Conservation (phyloP, 805 yeast species). For the Schwanniomyces occidentalis region DNA sequence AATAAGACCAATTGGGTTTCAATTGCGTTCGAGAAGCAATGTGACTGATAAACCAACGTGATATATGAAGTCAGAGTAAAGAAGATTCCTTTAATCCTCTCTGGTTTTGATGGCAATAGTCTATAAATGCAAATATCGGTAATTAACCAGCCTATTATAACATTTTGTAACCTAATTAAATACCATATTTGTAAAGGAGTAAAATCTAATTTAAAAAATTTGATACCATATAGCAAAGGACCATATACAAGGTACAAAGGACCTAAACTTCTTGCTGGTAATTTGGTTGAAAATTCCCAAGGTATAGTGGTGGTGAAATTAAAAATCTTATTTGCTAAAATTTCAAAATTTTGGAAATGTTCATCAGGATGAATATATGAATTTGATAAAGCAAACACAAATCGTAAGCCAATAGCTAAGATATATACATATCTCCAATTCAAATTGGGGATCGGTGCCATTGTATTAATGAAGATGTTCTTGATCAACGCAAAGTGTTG, state of each 20-base stretch:
- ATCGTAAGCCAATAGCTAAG: conserved; percentile 45
- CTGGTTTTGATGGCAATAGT: conserved; percentile 50
- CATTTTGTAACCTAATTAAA: conserved; percentile 51
- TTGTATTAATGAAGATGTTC: too few species aligned
- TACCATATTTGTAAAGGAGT: conserved; percentile 55
- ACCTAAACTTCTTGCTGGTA: conserved; percentile 70
- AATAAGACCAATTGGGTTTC: conserved; percentile 64
- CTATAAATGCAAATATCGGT: conserved; percentile 46
- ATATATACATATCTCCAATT: conserved; percentile 53
- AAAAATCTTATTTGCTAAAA: conserved; percentile 51
- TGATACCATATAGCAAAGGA: conserved; percentile 49
- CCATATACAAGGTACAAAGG: conserved; percentile 70
- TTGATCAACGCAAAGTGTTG: too few species aligned
- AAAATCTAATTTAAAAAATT: conserved; percentile 32
- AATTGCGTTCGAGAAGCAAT: conserved; percentile 83
- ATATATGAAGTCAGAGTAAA: conserved; percentile 63
- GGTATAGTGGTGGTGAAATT: conserved; percentile 52
- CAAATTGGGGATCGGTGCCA: conserved; percentile 8
- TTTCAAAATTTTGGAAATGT: conserved; percentile 89
- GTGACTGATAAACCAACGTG: conserved; percentile 78
- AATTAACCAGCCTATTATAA: conserved; percentile 36
- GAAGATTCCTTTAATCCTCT: conserved; percentile 47
- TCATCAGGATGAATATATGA: conserved; percentile 98
- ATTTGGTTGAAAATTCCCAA: conserved; percentile 73
- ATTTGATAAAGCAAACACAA: conserved; percentile 61